Evolutionary conservation across 1,284 basidiomycete genomes (phyloP).

Genomic region (Thelephora terrestris): DNA sequence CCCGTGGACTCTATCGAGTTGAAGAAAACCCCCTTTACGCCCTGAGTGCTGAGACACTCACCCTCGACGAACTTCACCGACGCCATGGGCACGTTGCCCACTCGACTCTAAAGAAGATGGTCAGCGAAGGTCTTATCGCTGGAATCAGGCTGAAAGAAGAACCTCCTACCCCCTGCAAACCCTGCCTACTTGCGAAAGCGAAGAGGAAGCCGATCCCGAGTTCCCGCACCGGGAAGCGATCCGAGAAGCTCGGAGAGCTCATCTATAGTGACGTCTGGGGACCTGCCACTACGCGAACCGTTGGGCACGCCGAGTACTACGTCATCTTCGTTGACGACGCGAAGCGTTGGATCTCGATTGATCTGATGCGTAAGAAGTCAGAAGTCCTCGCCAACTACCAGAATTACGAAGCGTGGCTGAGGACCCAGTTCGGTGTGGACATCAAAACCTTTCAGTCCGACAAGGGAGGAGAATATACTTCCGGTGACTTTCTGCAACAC

Average conservation of each 20-base stretch:
- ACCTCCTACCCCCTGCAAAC: constrained; percentile 19
- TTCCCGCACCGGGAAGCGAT: constrained; percentile 17
- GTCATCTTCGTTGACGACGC: constrained; percentile 20
- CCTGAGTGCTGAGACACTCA: constrained; percentile 7
- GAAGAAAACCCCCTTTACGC: constrained; percentile 1
- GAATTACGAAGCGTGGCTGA: constrained; percentile 13
- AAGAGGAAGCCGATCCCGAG: constrained; percentile 21
- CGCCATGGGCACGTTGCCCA: constrained; percentile 26
- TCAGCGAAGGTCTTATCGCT: constrained; percentile 18
- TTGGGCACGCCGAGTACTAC: constrained; percentile 18
- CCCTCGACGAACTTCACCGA: constrained; percentile 21
- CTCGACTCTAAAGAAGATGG: constrained; percentile 15
- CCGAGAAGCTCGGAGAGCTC: constrained; percentile 22
- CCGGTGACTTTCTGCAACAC: constrained; percentile 16
- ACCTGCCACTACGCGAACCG: constrained; percentile 18
- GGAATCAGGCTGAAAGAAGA: constrained; percentile 21
- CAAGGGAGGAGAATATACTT: constrained; percentile 13
- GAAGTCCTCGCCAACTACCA: constrained; percentile 15
- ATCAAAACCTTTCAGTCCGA: constrained; percentile 12
- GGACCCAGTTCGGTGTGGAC: constrained; percentile 1
- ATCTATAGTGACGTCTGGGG: constrained; percentile 31
- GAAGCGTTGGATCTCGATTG: constrained; percentile 10
- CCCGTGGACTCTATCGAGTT: constrained; percentile 21
- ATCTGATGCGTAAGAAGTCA: constrained; percentile 15
- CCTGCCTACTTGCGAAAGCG: constrained; percentile 27